Base-by-base conservation (phyloP, 129 eudicot genomes). In the Centrapalus pauciflorus region DNA sequence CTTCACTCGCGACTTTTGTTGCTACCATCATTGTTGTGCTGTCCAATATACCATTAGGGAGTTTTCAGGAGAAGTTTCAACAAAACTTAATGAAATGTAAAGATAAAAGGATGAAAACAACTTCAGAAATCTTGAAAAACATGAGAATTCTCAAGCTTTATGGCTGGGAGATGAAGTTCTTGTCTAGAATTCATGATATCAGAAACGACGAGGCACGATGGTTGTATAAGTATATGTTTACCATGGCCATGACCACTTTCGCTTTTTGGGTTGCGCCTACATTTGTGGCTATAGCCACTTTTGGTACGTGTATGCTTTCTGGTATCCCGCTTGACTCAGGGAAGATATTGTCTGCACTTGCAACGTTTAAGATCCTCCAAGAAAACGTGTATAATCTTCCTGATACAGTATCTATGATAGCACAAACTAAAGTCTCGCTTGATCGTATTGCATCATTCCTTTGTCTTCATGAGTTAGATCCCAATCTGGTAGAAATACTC, bases 81-180 rank as follows among this genome's bases (percentile, higher is more conserved):
- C 81, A 67, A 1, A 70, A 76, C 51, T 56, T 92, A 6, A 92
- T 92, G 98, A 58, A 85, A 61, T 85, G 69, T 11, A 92, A 85
- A 69, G 98, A 92, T 65, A 74, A 52, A 76, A 76, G 98, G 77
- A 88, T 92, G 98, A 92, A 92, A 80, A 79, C 82, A 6, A 92
- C 91, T 11, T 85, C 92, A 24, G 98, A 92, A 61, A 81, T 88
- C 46, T 74, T 92, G 77, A 85, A 81, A 72, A 92, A 88, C 73
- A 92, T 92, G 98, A 81, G 85, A 63, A 92, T 92, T 69, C 91
- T 92, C 35, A 92, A 88, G 69, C 95, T 92, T 73, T 81, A 92
- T 67, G 95, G 95, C 7, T 92, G 98, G 98, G 98, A 88, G 80
- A 69, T 88, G 96, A 92, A 86, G 76, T 92, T 92, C 67, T 76